Evolutionary conservation across 495 filamentous ascomycete genomes (phyloP), one percentile per base, ranked within the genome.

Genomic region (Talaromyces ruber): DNA sequence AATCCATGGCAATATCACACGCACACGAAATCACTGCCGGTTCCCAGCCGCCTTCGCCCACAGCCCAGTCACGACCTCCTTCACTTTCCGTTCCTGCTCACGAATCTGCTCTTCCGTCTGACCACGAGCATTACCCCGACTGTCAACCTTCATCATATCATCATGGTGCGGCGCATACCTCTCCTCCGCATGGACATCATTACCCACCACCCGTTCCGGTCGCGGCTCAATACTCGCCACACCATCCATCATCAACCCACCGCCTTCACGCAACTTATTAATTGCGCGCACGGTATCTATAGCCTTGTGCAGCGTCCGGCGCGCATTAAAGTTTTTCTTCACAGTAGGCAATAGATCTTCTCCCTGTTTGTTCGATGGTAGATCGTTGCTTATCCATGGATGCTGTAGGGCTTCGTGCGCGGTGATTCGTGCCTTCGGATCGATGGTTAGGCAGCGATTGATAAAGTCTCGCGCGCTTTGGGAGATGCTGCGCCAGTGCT

Each of bases 271-370:
- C 50, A 98, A 74, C 77, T 98, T 97, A 71, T 97, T 97, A 71
- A 98, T 97, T 0, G 94, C 94, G n/a, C 95, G 83, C 52, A 98
- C 92, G 0, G 95, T 97, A 72, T 98, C 94, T 72, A 98, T 98
- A 28, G 94, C 94, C 12, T 93, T 92, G 74, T 98, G 94, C 58
- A 98, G 80, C 8, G 93, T 98, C 62, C 92, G 81, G 29, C 93
- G 81, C 7, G 94, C 94, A 66, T 98, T 98, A 81, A 98, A 98
- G 76, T 98, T 98, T 86, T 97, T 97, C 84, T 95, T 95, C 64
- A 98, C 90, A 2, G 87, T 89, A 1, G 94, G 94, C 63, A 98
- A 78, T 59, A 98, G 79, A 76, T 98, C 94, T 58, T 83, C 79
- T 50, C 74, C 75, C 26, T 71, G 59, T 58, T 71, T 57, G 57